phyloP scores from a whole-genome alignment of 805 yeast genomes.

The Ogataea naganishii region DNA sequence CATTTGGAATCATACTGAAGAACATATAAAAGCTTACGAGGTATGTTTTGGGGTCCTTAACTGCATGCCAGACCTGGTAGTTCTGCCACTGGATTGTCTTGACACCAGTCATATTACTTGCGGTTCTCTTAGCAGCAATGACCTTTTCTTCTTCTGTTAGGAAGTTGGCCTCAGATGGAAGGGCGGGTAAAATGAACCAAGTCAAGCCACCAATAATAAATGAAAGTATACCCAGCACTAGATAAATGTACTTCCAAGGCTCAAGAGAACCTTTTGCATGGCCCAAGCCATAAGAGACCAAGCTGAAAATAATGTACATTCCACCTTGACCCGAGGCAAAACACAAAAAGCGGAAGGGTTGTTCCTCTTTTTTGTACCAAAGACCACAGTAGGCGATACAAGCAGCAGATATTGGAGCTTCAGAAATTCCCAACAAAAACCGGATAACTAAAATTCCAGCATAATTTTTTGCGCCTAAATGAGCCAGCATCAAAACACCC shows the following conservation, averaged over 20 bases:
- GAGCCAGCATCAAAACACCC: conserved; percentile 26
- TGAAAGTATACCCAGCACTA: conserved; percentile 18
- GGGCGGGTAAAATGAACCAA: conserved; percentile 16
- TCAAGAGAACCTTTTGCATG: conserved; percentile 14
- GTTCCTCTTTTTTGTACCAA: conserved; percentile 28
- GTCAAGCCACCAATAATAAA: conserved; percentile 15
- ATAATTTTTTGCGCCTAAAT: conserved; percentile 26
- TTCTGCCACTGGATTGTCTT: conserved; percentile 20
- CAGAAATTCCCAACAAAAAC: conserved; percentile 26
- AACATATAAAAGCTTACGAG: conserved; percentile 13
- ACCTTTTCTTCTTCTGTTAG: conserved; percentile 18
- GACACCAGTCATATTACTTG: conserved; percentile 21
- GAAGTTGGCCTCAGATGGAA: conserved; percentile 19
- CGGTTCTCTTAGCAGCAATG: conserved; percentile 16
- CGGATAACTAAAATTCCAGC: conserved; percentile 25
- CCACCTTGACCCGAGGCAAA: conserved; percentile 18
- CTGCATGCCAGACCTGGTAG: conserved; percentile 14
- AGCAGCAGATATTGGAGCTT: conserved; percentile 26
- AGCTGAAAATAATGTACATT: conserved; percentile 20
- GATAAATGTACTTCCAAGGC: conserved; percentile 16
- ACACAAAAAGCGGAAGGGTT: conserved; percentile 22
- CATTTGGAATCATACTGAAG: conserved; percentile 21
- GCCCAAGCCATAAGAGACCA: conserved; percentile 23
- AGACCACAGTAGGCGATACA: conserved; percentile 20
- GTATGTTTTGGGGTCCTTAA: conserved; percentile 15